These are phyloP conservation scores for Phytophthora megakarya DNA, from an alignment of 352 stramenopile species.

Conservation along the genomic window DNA sequence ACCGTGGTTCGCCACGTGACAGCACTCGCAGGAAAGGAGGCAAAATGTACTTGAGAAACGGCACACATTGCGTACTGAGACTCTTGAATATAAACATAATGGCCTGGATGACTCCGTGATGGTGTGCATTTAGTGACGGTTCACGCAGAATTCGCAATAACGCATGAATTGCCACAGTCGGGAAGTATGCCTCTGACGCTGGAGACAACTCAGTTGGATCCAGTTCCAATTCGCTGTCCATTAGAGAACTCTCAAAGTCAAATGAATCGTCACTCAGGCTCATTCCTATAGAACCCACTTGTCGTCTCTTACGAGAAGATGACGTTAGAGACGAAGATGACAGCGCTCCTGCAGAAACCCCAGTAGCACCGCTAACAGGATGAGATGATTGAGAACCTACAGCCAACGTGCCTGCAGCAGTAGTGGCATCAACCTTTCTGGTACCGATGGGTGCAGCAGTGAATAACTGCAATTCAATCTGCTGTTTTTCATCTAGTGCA, in stretches of 20 bases:
- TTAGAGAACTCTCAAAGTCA: slow-evolving; percentile 74
- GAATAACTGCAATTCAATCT: slow-evolving; percentile 88
- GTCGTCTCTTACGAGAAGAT: slow-evolving; percentile 34
- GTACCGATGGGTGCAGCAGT: slow-evolving; percentile 88
- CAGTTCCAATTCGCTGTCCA: slow-evolving; percentile 65
- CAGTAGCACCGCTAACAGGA: slow-evolving; percentile 28
- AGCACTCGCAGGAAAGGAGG: slow-evolving; percentile 97
- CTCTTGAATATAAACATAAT: slow-evolving; percentile 99
- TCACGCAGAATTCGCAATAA: slow-evolving; percentile 97
- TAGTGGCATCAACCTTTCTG: slow-evolving; percentile 48
- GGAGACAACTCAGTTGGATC: slow-evolving; percentile 76
- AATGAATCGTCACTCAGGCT: slow-evolving; percentile 49
- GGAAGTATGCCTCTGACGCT: slow-evolving; percentile 95
- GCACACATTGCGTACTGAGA: slow-evolving; percentile 94
- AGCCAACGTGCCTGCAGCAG: slow-evolving; percentile 28
- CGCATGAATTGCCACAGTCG: slow-evolving; percentile 96
- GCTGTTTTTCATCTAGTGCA: slow-evolving; percentile 84
- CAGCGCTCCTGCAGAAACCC: slow-evolving; percentile 16
- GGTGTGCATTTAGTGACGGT: slow-evolving; percentile 94
- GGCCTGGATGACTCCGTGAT: slow-evolving; percentile 97
- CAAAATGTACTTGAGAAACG: slow-evolving; percentile 97
- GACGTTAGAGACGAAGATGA: slow-evolving; percentile 26
- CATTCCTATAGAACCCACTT: slow-evolving; percentile 27
- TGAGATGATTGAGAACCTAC: slow-evolving; percentile 35
- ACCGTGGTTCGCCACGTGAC: slow-evolving; percentile 84